phyloP scores from a whole-genome alignment of 169 alveolate species.

The Plasmodium cynomolgi region DNA sequence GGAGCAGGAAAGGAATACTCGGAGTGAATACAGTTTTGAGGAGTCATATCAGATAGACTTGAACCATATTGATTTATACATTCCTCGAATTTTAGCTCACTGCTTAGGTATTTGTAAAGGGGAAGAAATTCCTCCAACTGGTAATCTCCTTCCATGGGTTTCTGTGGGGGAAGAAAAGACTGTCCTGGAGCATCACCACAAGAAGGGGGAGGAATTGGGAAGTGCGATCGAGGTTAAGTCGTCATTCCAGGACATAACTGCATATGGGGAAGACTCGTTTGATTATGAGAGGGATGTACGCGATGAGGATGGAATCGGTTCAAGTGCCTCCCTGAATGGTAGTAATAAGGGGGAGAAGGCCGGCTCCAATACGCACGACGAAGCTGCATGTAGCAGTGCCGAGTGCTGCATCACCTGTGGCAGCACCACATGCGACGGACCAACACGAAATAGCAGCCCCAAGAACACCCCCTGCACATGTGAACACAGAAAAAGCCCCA shows the following conservation, averaged over 20 bases:
- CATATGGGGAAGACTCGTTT: neutral
- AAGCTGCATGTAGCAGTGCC: neutral
- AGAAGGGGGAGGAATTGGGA: neutral
- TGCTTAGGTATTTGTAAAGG: neutral
- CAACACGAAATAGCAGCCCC: neutral
- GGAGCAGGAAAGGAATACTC: constrained; percentile 24
- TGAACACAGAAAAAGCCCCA: neutral
- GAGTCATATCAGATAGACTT: constrained; percentile 50
- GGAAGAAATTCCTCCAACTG: neutral
- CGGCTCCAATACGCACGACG: neutral
- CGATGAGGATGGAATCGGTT: neutral
- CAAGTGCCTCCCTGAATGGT: neutral
- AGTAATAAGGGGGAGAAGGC: neutral
- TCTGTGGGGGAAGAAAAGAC: neutral
- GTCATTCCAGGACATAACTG: neutral
- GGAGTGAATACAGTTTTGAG: constrained; percentile 22
- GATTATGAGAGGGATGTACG: neutral
- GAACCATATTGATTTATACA: constrained; percentile 23
- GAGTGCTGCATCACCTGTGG: neutral
- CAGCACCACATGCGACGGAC: neutral
- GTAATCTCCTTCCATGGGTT: neutral
- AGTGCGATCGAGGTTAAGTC: neutral
- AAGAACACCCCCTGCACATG: neutral
- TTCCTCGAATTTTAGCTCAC: constrained; percentile 10
- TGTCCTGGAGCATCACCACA: neutral